These are phyloP conservation scores for Triticum aestivum DNA, from an alignment of 176 grass and related monocot species.

Conservation along the genomic window IWGSC_CS_RefSeq_v2.1 NC_057801.1:248506196-248506695, in stretches of 20 bases:
- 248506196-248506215: conserved; percentile 93
- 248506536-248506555: background rate
- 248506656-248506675: background rate
- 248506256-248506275: conserved; percentile 88
- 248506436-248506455: background rate
- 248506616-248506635: background rate
- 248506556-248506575: background rate
- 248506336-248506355: conserved; percentile 84
- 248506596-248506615: background rate
- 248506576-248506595: background rate
- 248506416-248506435: background rate
- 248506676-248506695: background rate
- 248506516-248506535: background rate
- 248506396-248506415: background rate
- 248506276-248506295: conserved; percentile 97
- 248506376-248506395: background rate
- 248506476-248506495: background rate
- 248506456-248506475: background rate
- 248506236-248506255: conserved; percentile 99
- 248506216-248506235: conserved; percentile 85
- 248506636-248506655: background rate
- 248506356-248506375: background rate
- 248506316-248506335: conserved; percentile 40
- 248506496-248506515: background rate
- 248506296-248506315: conserved; percentile 80